A percentile compares a stretch with the other conserved stretches of the same genome.
Conservation (phyloP, 2,329 filamentous ascomycete genomes). For the Onygenales sp. region DNA sequence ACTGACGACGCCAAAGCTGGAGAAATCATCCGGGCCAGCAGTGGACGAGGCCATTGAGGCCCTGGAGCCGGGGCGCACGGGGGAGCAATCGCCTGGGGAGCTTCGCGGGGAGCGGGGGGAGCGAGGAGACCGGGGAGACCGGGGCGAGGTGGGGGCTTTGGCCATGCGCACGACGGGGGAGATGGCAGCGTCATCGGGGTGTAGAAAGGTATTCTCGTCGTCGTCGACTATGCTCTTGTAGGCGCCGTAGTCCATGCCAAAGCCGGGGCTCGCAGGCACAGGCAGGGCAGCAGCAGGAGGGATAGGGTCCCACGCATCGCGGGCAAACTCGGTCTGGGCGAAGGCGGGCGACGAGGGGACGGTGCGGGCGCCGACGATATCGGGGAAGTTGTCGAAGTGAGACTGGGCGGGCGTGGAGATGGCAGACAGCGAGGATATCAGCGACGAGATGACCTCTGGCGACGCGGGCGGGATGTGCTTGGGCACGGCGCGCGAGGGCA, state of each 20-base stretch:
- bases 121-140: conserved; percentile 60
- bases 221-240: conserved; percentile 47
- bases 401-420: conserved; percentile 55
- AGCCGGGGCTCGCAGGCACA: conserved; percentile 30
- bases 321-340: conserved; percentile 17
- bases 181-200: conserved; percentile 48
- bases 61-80: conserved; percentile 24
- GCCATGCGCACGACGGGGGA: conserved; percentile 72
- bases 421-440: conserved; percentile 53
- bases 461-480: conserved; percentile 33
- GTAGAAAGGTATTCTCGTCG: conserved; percentile 39
- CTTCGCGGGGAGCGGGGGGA: conserved; percentile 35
- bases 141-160: conserved; percentile 69
- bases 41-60: conserved; percentile 29
- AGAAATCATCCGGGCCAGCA: conserved; percentile 21
- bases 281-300: no score
- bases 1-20: conserved; percentile 30
- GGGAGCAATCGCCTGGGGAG: conserved; percentile 37
- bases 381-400: conserved; percentile 55
- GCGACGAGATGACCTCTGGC: conserved; percentile 45
- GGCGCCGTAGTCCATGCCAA: conserved; percentile 65
- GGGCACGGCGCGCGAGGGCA: conserved; percentile 19
- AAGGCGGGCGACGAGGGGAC: conserved; percentile 24
- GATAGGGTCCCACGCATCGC: conserved; percentile 17
- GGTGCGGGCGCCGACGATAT: conserved; percentile 30